Base-by-base conservation (phyloP, 306 rosid genomes). In the Pyrus betulifolia region DNA sequence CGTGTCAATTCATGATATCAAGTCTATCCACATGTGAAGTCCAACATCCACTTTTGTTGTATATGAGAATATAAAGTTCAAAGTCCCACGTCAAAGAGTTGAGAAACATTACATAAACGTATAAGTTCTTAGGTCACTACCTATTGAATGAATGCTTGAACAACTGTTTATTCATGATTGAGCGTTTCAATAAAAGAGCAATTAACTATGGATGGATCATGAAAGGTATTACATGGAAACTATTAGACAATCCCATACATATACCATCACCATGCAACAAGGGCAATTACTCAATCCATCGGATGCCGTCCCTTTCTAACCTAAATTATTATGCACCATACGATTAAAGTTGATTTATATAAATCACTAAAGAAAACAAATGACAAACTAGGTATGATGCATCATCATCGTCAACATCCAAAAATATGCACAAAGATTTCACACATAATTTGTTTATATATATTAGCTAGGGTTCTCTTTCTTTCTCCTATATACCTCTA, bases 391-490 rank as follows among this genome's bases (percentile, higher is more conserved):
- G 73, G 71, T 38, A 81, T 14, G 31, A 19, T 15, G 11, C 63
- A 69, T 51, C 21, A 17, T 15, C 55, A 51, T 51, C 55, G 18
- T 51, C 55, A 51, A 51, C 55, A 51, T 51, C 55, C 55, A 15
- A 51, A 51, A 51, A 51, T 51, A 51, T 51, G 21, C 23, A 28
- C 15, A 52, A 61, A 44, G 45, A 61, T 61, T 63, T 14, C 10
- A 51, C 27, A 8, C 11, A 38, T 27, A 61, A 23, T 61, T 27
- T 61, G 67, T 25, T 61, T 23, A 72, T 52, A 72, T n/a, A 40
- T 44, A 70, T 69, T 77, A 40, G 38, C 38, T 38, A 82, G 73
- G 85, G 85, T 69, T 77, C 72, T 69, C 60, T 23, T 23, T n/a
- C 67, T 54, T 57, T 66, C n/a, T 52, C 33, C 31, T 31, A 6